Evolutionary conservation across 257 asterid genomes (phyloP), one percentile per base, ranked within the genome.

Genomic region (Nyctanthes arbortristis): DNA sequence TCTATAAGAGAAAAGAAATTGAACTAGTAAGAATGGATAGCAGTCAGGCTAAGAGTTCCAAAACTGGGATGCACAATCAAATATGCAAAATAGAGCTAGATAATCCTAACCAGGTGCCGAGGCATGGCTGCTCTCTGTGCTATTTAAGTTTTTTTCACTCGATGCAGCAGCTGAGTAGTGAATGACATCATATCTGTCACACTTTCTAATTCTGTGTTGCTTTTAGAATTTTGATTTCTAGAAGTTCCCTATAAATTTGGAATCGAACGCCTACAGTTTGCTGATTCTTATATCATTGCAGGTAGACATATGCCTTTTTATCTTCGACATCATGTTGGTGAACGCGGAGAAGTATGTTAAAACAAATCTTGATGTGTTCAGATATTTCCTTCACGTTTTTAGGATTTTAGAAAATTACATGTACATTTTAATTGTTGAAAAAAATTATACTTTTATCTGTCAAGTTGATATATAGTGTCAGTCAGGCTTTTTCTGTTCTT

Each of bases 291-390:
- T 74, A 18, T 78, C 30, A 40, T 14, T 81, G 87, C 91, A 92
- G 98, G 94, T 92, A 67, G 96, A 84, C 68, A 81, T 92, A 73
- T 87, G 98, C 82, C 61, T 92, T 75, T 92, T 92, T 77, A 85
- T 80, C 76, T 92, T 92, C 63, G 98, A 92, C 74, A 74, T 89
- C 77, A 89, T 92, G 98, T 85, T 88, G 82, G 84, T 89, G 65
- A 85, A 85, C 65, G 98, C 96, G 76, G 78, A 83, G 72, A 85
- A 89, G 85, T 71, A 69, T 68, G 75, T 35, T 67, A 55, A 45
- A 36, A 79, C 74, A 20, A 63, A 58, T 76, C 81, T 68, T 67
- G 43, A 57, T 78, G 35, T 63, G 11, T 65, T 70, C 14, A 52
- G 22, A 52, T 33, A 32, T 61, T 74, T 71, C 73, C 73, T 18